These are phyloP conservation scores for Suhomyces xylopsoci DNA, from an alignment of 805 yeast genomes.

Conservation along the genomic window DNA sequence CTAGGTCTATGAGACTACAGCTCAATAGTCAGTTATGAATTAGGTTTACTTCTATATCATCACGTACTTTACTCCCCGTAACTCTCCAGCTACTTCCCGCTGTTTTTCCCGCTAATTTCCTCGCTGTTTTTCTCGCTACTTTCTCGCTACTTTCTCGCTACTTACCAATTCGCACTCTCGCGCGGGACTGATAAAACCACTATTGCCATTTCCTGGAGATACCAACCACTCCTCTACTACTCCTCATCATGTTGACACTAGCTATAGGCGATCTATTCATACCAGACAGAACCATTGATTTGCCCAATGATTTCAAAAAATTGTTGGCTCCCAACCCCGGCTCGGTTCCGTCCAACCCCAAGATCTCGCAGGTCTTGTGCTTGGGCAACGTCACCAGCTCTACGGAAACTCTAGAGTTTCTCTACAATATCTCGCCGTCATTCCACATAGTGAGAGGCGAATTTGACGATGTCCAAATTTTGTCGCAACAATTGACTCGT, in stretches of 20 bases:
- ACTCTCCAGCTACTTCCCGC: too few relatives aligned
- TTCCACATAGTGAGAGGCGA: conserved; percentile 81
- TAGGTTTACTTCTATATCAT: too few relatives aligned
- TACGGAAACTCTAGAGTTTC: conserved; percentile 56
- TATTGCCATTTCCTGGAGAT: too few relatives aligned
- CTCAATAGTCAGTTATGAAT: too few relatives aligned
- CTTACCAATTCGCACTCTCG: too few relatives aligned
- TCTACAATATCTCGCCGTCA: conserved; percentile 67
- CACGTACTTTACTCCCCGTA: too few relatives aligned
- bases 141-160: too few relatives aligned
- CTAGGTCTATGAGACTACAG: too few relatives aligned
- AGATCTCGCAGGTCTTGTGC: conserved; percentile 79
- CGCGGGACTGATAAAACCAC: background rate
- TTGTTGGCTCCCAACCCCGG: conserved; percentile 65
- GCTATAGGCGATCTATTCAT: conserved; percentile 89
- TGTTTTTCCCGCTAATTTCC: too few relatives aligned
- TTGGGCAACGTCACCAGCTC: conserved; percentile 81
- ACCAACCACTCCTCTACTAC: background rate
- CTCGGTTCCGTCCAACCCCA: conserved; percentile 43
- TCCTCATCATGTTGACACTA: conserved; percentile 39
- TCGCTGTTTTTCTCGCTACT: too few relatives aligned
- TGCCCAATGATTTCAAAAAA: conserved; percentile 64
- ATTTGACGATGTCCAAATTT: conserved; percentile 52
- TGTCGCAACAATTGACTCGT: conserved; percentile 29
- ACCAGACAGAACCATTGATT: conserved; percentile 75